Conservation (phyloP, 441 rosid genomes). For the Raphanus hybrid region DNA sequence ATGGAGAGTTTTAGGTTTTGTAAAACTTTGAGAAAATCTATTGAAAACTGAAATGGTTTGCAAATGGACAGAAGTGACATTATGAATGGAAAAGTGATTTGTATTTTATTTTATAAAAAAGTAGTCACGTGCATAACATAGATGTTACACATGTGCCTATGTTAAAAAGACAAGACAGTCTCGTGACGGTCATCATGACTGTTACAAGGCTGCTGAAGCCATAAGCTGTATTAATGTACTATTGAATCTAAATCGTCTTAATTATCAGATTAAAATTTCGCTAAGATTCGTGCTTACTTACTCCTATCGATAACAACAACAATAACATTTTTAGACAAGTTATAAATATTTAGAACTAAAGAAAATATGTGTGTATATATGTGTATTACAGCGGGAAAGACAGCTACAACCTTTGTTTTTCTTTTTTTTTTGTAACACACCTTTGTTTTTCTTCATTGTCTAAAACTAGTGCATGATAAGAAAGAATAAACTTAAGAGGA, state of each 20-base stretch:
- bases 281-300: constrained; percentile 5
- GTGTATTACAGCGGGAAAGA: constrained; percentile 6
- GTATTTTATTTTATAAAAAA: neutral
- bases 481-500: neutral
- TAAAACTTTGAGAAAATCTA: neutral
- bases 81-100: neutral
- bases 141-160: neutral
- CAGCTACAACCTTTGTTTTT: neutral
- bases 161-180: constrained; percentile 3
- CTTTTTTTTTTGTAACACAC: too few species aligned
- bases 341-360: neutral
- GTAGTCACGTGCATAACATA: neutral
- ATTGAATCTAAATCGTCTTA: neutral
- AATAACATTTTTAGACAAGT: neutral
- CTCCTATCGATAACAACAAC: constrained; percentile 6
- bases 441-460: constrained; percentile 7
- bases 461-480: neutral
- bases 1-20: neutral
- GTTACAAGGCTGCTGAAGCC: constrained; percentile 5
- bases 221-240: neutral
- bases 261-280: neutral
- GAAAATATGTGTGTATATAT: neutral
- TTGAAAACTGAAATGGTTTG: neutral
- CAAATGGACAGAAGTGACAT: neutral
- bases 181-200: constrained; percentile 15